phyloP scores from a whole-genome alignment of 768 basidiomycete genomes.

The Leccinum aurantiacum region DNA sequence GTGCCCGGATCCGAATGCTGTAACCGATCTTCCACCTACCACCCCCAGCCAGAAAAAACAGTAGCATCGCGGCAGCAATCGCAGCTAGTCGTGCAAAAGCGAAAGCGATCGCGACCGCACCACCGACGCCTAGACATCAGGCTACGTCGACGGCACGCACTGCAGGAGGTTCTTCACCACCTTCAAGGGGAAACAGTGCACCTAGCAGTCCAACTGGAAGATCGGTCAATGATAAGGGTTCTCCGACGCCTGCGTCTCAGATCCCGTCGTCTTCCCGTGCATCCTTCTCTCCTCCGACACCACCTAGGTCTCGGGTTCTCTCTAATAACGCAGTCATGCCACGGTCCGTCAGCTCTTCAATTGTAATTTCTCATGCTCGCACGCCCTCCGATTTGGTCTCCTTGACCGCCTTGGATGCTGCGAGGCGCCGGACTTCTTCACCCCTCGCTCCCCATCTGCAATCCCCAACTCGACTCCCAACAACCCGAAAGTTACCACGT shows the following conservation, averaged over 20 bases:
- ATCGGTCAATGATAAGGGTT: slow-evolving; percentile 40
- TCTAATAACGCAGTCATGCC: slow-evolving; percentile 37
- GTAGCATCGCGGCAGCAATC: slow-evolving; percentile 81
- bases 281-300: slow-evolving; percentile 46
- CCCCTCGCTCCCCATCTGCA: slow-evolving; percentile 38
- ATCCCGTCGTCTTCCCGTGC: slow-evolving; percentile 49
- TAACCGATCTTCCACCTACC: slow-evolving; percentile 44
- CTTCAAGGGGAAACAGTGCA: slow-evolving; percentile 38
- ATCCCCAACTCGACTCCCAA: slow-evolving; percentile 34
- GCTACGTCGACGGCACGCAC: slow-evolving; percentile 71
- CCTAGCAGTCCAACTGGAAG: slow-evolving; percentile 44
- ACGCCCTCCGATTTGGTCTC: slow-evolving; percentile 43
- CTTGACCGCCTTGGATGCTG: slow-evolving; percentile 24
- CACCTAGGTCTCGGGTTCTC: slow-evolving; percentile 43
- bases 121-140: slow-evolving; percentile 77
- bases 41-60: slow-evolving; percentile 67
- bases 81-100: slow-evolving; percentile 90
- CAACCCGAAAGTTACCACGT: slow-evolving; percentile 41
- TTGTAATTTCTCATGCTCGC: slow-evolving; percentile 39
- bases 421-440: slow-evolving; percentile 49
- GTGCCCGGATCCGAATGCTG: slow-evolving; percentile 59
- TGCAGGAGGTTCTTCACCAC: slow-evolving; percentile 42
- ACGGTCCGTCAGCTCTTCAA: slow-evolving; percentile 44
- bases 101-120: slow-evolving; percentile 78
- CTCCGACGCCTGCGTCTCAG: slow-evolving; percentile 40